Evolutionary conservation across 352 stramenopile species (phyloP).

Genomic region (Phytophthora pisi): DNA sequence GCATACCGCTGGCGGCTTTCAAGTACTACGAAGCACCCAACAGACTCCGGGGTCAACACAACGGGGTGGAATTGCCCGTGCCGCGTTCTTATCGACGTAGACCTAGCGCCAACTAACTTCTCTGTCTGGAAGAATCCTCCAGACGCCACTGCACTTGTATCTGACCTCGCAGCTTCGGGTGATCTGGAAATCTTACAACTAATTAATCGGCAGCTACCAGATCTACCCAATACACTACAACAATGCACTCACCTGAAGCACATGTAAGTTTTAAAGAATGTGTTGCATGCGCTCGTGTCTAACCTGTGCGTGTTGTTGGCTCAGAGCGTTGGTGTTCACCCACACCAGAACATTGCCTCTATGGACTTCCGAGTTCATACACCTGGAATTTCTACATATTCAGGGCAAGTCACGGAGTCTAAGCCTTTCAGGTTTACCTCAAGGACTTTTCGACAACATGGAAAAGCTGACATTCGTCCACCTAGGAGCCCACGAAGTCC

Average conservation of each 20-base stretch:
- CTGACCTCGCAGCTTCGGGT: conserved; percentile 33
- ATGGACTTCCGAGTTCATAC: conserved; percentile 35
- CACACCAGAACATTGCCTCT: conserved; percentile 30
- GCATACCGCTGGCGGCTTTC: conserved; percentile 25
- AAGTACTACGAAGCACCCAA: background rate
- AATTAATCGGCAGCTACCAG: conserved; percentile 35
- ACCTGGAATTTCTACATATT: conserved; percentile 48
- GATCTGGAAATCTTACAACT: conserved; percentile 41
- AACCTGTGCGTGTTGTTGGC: background rate
- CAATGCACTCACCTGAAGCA: conserved; percentile 39
- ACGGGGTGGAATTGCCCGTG: conserved; percentile 39
- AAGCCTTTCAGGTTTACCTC: conserved; percentile 29
- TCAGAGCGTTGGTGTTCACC: conserved; percentile 40
- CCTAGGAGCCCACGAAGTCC: conserved; percentile 23
- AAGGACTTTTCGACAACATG: conserved; percentile 40
- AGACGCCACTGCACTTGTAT: conserved; percentile 25
- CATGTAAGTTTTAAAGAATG: conserved; percentile 29
- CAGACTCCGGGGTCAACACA: background rate
- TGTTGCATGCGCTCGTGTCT: background rate
- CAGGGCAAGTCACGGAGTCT: conserved; percentile 28
- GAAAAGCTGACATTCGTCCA: conserved; percentile 39
- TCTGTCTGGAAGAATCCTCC: conserved; percentile 28
- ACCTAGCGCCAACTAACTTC: conserved; percentile 21
- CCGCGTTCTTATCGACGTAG: conserved; percentile 33
- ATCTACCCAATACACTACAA: conserved; percentile 27